These are phyloP conservation scores for Cryomyces minteri DNA, from an alignment of 495 filamentous ascomycete species.

Conservation along the genomic window DNA sequence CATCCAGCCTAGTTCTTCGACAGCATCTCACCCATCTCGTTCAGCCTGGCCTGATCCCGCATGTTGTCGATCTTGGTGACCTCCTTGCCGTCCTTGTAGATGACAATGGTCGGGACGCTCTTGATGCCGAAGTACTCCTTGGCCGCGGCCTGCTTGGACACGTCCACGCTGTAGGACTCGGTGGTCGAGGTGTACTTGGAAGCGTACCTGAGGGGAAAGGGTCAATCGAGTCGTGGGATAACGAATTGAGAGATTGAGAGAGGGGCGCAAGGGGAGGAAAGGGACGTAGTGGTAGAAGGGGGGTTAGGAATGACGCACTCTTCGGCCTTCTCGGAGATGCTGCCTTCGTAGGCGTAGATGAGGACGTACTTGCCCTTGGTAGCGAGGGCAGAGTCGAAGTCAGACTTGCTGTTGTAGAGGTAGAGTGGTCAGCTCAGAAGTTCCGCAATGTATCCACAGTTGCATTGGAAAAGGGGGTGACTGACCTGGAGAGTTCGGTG, in stretches of 20 bases:
- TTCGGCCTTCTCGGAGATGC: slow-evolving; percentile 6
- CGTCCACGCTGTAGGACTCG: slow-evolving; percentile 11
- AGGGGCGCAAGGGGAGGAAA: not conserved
- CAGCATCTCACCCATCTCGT: slow-evolving; percentile 6
- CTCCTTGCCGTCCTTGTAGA: slow-evolving; percentile 13
- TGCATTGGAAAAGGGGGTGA: no score
- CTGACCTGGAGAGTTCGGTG: not conserved
- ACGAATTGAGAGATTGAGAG: not conserved
- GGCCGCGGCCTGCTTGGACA: slow-evolving; percentile 5
- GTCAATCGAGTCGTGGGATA: not conserved
- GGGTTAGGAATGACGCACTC: slow-evolving; percentile 8
- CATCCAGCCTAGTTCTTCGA: not conserved
- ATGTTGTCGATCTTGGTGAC: slow-evolving; percentile 9
- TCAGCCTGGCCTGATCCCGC: slow-evolving; percentile 4
- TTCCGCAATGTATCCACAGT: no score
- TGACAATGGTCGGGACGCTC: slow-evolving; percentile 7
- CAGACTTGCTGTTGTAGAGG: slow-evolving; percentile 5
- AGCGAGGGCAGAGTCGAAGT: slow-evolving; percentile 11
- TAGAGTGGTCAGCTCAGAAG: no score
- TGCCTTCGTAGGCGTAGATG: slow-evolving; percentile 12
- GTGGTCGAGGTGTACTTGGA: slow-evolving; percentile 8
- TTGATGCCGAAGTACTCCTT: slow-evolving; percentile 12
- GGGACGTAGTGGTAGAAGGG: not conserved
- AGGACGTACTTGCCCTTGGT: slow-evolving; percentile 14
- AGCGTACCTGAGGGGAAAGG: slow-evolving; percentile 3